phyloP scores from a whole-genome alignment of 345 rosid species.

The Rhizophora apiculata region DNA sequence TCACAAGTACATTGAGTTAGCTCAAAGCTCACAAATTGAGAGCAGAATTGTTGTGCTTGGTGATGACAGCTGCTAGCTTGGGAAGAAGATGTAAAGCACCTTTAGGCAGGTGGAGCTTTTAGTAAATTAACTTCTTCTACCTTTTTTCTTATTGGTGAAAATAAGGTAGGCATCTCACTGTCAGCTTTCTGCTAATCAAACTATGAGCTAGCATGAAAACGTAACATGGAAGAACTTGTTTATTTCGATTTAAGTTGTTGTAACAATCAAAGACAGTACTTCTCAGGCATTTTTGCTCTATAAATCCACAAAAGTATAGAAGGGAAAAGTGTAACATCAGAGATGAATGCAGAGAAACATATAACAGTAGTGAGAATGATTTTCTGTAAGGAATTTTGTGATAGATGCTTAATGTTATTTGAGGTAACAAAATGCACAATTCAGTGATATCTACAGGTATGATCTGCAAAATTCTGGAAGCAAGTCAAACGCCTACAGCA shows the following conservation, averaged over 20 bases:
- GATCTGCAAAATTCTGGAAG: not conserved
- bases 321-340: not conserved
- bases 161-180: not conserved
- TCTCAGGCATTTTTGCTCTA: not conserved
- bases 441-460: not conserved
- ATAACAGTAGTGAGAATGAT: not conserved
- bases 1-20: slow-evolving; percentile 16
- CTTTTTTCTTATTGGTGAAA: not conserved
- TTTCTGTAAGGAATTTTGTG: not conserved
- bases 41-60: not conserved
- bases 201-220: not conserved
- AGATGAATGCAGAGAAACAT: not conserved
- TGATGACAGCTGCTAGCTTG: slow-evolving; percentile 1
- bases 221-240: not conserved
- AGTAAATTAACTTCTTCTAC: not conserved
- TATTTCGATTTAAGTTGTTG: not conserved
- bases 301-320: not conserved
- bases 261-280: not conserved
- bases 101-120: not conserved
- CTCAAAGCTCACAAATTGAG: slow-evolving; percentile 14
- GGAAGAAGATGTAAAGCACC: slow-evolving; percentile 11
- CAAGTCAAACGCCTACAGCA: not conserved
- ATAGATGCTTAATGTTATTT: not conserved
- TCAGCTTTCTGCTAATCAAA: too few species aligned
- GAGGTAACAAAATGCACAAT: not conserved